A percentile compares a stretch with the other conserved stretches of the same genome.
Conservation (phyloP, 73 alveolate genomes). For the Tetrahymena thermophila region DNA sequence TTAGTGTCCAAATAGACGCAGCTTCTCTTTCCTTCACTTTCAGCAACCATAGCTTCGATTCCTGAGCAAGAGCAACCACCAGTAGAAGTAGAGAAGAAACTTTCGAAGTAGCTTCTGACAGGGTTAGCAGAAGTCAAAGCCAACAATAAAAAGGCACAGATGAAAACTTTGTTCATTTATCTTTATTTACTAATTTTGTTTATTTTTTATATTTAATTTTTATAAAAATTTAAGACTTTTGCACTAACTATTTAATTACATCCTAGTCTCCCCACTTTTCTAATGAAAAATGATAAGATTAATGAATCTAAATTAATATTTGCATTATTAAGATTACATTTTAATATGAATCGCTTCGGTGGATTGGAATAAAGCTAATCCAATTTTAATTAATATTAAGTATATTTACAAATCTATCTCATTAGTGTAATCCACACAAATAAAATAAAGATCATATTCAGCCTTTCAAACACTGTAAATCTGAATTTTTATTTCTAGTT, state of each 20-base stretch:
- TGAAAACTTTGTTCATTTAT: background rate
- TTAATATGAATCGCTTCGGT: background rate
- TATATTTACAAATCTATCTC: background rate
- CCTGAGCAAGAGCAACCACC: background rate
- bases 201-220: no score
- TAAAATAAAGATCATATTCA: background rate
- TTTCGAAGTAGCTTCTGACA: background rate
- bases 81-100: background rate
- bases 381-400: background rate
- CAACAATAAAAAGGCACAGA: background rate
- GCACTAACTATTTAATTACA: background rate
- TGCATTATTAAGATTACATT: background rate
- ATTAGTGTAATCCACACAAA: background rate
- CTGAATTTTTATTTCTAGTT: background rate
- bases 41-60: background rate
- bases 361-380: background rate
- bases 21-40: conserved; percentile 3
- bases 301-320: no score
- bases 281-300: no score
- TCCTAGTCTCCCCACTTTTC: background rate
- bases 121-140: background rate
- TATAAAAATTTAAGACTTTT: background rate
- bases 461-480: background rate
- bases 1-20: conserved; percentile 20
- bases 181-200: background rate